These are phyloP conservation scores for Stephanodiscus triporus DNA, from an alignment of 108 stramenopile genomes.

Conservation along the genomic window DNA sequence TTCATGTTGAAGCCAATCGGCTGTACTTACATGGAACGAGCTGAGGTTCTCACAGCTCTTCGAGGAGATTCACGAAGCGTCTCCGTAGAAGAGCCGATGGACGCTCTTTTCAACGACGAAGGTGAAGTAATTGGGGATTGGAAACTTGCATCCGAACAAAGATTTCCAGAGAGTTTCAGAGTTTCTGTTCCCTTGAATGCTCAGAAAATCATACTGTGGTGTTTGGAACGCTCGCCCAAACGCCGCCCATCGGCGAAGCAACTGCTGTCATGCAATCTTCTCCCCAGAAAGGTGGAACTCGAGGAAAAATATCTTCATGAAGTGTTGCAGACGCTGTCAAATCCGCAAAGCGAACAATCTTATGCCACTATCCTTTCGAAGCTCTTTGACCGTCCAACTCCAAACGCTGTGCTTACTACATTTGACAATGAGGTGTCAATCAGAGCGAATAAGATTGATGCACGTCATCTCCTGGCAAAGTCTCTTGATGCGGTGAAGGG, in stretches of 20 bases:
- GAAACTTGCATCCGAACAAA: constrained; percentile 32
- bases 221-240: constrained; percentile 61
- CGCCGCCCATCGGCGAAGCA: constrained; percentile 70
- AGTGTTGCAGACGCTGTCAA: constrained; percentile 74
- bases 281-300: constrained; percentile 79
- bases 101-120: constrained; percentile 34
- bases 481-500: constrained; percentile 42
- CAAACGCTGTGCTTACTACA: constrained; percentile 61
- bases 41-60: constrained; percentile 53
- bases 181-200: constrained; percentile 59
- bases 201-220: constrained; percentile 77
- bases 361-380: constrained; percentile 65
- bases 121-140: constrained; percentile 28
- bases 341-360: constrained; percentile 69
- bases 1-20: not conserved
- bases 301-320: constrained; percentile 80
- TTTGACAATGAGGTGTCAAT: constrained; percentile 76
- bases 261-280: constrained; percentile 56
- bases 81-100: constrained; percentile 35
- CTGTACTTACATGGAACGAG: constrained; percentile 60
- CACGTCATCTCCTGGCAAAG: constrained; percentile 29
- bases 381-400: constrained; percentile 62
- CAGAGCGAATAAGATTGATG: constrained; percentile 54
- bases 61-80: constrained; percentile 49
- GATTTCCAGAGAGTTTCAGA: constrained; percentile 63